Percentiles rank a stretch among this genome's conserved stretches.
phyloP scores from a whole-genome alignment of 176 grass and related monocot genomes.

The Pharus latifolius region DNA sequence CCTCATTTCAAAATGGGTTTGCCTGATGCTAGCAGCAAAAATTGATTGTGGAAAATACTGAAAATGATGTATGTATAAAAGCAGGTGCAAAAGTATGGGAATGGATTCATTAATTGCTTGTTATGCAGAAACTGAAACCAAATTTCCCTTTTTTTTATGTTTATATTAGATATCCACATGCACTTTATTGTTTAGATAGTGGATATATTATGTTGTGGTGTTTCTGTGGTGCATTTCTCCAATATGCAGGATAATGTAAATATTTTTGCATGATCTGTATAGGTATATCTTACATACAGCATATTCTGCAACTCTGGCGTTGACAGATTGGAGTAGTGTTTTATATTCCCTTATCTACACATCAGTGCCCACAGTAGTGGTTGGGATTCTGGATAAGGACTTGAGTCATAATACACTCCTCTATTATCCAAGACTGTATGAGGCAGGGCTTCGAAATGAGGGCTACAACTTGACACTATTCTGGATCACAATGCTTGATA shows the following conservation, averaged over 20 bases:
- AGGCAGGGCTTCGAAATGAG: constrained; percentile 85
- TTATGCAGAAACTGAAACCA: too few relatives aligned
- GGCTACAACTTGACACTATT: constrained; percentile 91
- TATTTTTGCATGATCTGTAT: constrained; percentile 10
- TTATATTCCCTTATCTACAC: constrained; percentile 99
- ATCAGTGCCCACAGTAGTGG: constrained; percentile 83
- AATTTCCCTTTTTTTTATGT: not conserved
- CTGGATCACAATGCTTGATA: constrained; percentile 99
- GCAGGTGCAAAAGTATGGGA: too few relatives aligned
- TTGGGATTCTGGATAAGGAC: constrained; percentile 95
- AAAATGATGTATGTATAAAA: too few relatives aligned
- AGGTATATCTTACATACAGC: constrained; percentile 95
- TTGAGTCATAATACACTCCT: constrained; percentile 93
- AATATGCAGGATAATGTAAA: not conserved
- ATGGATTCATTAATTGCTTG: too few relatives aligned
- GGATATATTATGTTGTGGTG: too few relatives aligned
- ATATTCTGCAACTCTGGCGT: constrained; percentile 88
- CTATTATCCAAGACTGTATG: constrained; percentile 88
- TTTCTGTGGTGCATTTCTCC: too few relatives aligned
- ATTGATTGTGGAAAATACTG: too few relatives aligned
- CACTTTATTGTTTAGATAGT: too few relatives aligned
- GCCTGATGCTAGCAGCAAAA: too few relatives aligned
- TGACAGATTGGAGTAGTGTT: constrained; percentile 99
- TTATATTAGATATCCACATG: not conserved
- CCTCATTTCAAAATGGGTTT: too few relatives aligned